Conservation (phyloP, 1,139 yeast genomes). For the Nakaseomyces bracarensis region DNA sequence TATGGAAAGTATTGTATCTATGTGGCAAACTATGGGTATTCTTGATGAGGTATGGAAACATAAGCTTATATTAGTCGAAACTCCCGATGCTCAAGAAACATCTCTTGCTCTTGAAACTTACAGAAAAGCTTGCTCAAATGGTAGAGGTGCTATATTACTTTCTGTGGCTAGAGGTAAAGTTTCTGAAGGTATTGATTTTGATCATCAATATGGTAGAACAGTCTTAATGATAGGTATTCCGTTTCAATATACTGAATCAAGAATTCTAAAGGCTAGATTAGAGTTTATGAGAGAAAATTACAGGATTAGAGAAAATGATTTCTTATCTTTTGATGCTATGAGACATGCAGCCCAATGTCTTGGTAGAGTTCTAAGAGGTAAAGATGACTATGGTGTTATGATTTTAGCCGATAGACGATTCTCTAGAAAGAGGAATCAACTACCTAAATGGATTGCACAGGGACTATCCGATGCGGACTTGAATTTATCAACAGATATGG, state of each 20-base stretch:
- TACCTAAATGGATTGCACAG: constrained; percentile 96
- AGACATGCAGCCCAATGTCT: constrained; percentile 98
- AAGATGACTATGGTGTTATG: constrained; percentile 98
- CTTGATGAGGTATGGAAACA: constrained; percentile 98
- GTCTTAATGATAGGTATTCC: constrained; percentile 99
- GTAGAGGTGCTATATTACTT: constrained; percentile 90
- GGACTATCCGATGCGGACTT: constrained; percentile 86
- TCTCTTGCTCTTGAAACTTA: constrained; percentile 91
- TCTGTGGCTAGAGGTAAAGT: constrained; percentile 99
- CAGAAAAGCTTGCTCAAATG: constrained; percentile 93
- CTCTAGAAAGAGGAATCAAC: constrained; percentile 71
- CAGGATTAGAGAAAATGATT: constrained; percentile 88
- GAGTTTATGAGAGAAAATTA: constrained; percentile 90
- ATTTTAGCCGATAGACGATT: constrained; percentile 93
- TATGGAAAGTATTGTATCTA: constrained; percentile 94
- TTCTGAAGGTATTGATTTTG: constrained; percentile 98
- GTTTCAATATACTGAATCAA: constrained; percentile 94
- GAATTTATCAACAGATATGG: constrained; percentile 94
- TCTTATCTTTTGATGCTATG: constrained; percentile 96
- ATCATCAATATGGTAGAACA: constrained; percentile 95
- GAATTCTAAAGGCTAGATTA: constrained; percentile 86
- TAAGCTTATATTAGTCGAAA: constrained; percentile 89
- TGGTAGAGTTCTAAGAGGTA: constrained; percentile 94
- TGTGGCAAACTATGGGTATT: constrained; percentile 99
- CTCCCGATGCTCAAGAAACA: constrained; percentile 99